Evolutionary conservation across 306 rosid species (phyloP).

Genomic region (Elaeagnus macrophylla): DNA sequence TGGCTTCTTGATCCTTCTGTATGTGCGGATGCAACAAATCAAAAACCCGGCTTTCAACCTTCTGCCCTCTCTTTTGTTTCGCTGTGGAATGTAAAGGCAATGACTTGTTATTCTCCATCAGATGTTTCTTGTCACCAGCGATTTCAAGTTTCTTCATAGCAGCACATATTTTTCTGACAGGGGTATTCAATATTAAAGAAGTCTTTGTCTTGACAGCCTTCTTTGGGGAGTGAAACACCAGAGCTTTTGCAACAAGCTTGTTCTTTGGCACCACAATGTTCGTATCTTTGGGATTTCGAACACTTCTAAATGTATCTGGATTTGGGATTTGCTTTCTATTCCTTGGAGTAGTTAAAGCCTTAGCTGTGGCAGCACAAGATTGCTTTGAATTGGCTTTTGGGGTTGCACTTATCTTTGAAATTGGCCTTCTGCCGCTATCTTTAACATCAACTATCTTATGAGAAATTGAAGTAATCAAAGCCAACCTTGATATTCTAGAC

Average conservation of each 20-base stretch:
- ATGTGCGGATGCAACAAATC: slow-evolving; percentile 41
- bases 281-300: slow-evolving; percentile 47
- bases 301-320: slow-evolving; percentile 59
- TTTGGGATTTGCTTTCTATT: slow-evolving; percentile 49
- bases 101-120: slow-evolving; percentile 26
- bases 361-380: slow-evolving; percentile 26
- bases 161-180: slow-evolving; percentile 49
- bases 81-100: slow-evolving; percentile 32
- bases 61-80: slow-evolving; percentile 59
- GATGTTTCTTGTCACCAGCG: slow-evolving; percentile 42
- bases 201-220: slow-evolving; percentile 35
- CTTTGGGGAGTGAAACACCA: slow-evolving; percentile 76
- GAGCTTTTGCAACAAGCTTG: slow-evolving; percentile 48
- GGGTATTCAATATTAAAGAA: slow-evolving; percentile 39
- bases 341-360: slow-evolving; percentile 78
- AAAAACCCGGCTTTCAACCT: slow-evolving; percentile 79
- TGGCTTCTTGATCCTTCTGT: slow-evolving; percentile 35
- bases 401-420: slow-evolving; percentile 41
- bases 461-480: slow-evolving; percentile 54
- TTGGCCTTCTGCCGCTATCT: slow-evolving; percentile 28
- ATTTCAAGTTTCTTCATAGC: slow-evolving; percentile 80
- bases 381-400: slow-evolving; percentile 56
- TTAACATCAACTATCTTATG: slow-evolving; percentile 30
- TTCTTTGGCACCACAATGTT: slow-evolving; percentile 46
- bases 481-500: slow-evolving; percentile 68